These are phyloP conservation scores for Epicoccum nigrum DNA, from an alignment of 2,329 filamentous ascomycete species.

Conservation along the genomic window DNA sequence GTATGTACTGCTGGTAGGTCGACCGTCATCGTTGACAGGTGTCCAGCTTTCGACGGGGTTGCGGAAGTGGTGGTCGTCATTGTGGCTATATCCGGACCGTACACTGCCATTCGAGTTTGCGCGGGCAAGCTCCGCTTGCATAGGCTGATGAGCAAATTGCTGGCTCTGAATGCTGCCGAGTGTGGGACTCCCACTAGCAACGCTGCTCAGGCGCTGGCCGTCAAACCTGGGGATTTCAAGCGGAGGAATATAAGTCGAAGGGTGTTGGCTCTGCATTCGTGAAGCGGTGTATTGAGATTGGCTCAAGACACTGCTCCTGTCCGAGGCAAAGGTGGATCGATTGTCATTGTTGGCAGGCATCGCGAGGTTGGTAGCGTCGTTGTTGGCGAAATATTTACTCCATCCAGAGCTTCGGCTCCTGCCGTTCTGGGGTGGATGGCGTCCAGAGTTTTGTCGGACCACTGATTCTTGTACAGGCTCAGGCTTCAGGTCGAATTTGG, in stretches of 20 bases:
- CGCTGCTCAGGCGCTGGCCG: constrained; percentile 67
- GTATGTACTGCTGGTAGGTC: constrained; percentile 53
- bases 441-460: constrained; percentile 46
- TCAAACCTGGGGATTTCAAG: constrained; percentile 61
- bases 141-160: constrained; percentile 46
- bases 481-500: constrained; percentile 51
- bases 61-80: constrained; percentile 39
- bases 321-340: constrained; percentile 47
- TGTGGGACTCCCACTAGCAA: constrained; percentile 72
- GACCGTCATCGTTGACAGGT: constrained; percentile 38
- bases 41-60: constrained; percentile 46
- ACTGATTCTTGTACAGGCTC: constrained; percentile 39
- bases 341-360: constrained; percentile 68
- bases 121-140: constrained; percentile 48
- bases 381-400: constrained; percentile 79
- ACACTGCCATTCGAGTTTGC: constrained; percentile 47
- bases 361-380: constrained; percentile 62
- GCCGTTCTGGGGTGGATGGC: constrained; percentile 24
- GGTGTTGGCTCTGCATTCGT: constrained; percentile 60
- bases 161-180: constrained; percentile 62
- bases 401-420: constrained; percentile 69
- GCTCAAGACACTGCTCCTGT: constrained; percentile 47
- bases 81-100: constrained; percentile 39
- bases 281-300: constrained; percentile 59
- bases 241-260: constrained; percentile 73